Conservation (phyloP, 441 rosid species). For the Eutrema salsugineum region DNA sequence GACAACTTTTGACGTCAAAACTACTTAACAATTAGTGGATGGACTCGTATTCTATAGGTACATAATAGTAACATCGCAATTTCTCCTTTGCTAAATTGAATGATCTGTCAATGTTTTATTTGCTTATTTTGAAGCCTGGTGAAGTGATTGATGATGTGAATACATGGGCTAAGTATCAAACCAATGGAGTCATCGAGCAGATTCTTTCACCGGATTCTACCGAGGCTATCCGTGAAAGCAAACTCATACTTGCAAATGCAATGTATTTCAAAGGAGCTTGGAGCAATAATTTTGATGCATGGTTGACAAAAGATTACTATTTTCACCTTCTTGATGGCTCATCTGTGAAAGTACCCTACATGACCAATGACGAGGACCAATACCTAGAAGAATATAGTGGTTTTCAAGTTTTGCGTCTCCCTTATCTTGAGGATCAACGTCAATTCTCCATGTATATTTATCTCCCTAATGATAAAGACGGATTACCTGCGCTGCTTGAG, state of each 20-base stretch:
- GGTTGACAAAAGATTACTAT: slow-evolving; percentile 45
- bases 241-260: slow-evolving; percentile 64
- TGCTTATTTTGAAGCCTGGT: slow-evolving; percentile 39
- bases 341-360: slow-evolving; percentile 52
- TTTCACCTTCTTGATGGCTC: slow-evolving; percentile 56
- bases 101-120: neutral
- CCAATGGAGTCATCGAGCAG: slow-evolving; percentile 57
- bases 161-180: slow-evolving; percentile 53
- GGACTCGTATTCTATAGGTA: too few species aligned
- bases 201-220: slow-evolving; percentile 51
- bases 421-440: slow-evolving; percentile 57
- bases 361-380: slow-evolving; percentile 61
- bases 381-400: slow-evolving; percentile 36
- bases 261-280: slow-evolving; percentile 80
- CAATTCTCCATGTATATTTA: slow-evolving; percentile 63
- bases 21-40: neutral
- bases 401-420: slow-evolving; percentile 67
- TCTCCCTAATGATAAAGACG: slow-evolving; percentile 61
- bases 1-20: neutral
- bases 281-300: slow-evolving; percentile 48
- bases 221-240: slow-evolving; percentile 27
- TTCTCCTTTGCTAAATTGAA: neutral
- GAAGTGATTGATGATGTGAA: slow-evolving; percentile 56
- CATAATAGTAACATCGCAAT: neutral
- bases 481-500: slow-evolving; percentile 49